These are phyloP conservation scores for Sugiyamaella chiloensis DNA, from an alignment of 805 yeast genomes.

Conservation along the genomic window DNA sequence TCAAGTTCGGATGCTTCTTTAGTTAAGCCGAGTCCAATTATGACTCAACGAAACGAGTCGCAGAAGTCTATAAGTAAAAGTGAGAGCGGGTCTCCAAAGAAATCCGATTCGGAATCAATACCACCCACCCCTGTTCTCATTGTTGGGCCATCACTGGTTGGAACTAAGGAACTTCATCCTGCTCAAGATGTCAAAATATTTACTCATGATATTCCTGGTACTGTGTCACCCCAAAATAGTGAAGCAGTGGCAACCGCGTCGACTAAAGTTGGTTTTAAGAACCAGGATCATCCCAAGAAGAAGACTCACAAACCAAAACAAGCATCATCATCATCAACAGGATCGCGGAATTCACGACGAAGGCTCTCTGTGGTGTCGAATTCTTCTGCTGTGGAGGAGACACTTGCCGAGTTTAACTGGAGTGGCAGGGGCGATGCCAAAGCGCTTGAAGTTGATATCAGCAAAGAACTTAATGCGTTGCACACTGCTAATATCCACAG, in stretches of 20 bases:
- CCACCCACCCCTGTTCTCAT: not conserved
- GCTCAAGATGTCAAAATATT: not conserved
- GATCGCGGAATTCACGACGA: conserved; percentile 14
- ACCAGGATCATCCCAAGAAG: not conserved
- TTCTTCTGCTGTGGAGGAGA: conserved; percentile 49
- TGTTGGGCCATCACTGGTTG: not conserved
- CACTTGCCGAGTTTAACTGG: conserved; percentile 80
- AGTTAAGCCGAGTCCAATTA: not conserved
- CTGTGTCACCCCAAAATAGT: not conserved
- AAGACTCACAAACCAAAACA: conserved; percentile 9
- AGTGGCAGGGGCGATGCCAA: conserved; percentile 61
- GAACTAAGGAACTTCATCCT: not conserved
- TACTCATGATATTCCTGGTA: conserved; percentile 5
- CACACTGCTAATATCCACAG: conserved; percentile 61
- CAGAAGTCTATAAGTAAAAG: not conserved
- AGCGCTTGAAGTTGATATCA: conserved; percentile 54
- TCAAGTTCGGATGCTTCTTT: not conserved
- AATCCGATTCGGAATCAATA: not conserved
- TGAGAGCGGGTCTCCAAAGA: not conserved
- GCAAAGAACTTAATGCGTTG: conserved; percentile 55
- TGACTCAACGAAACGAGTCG: not conserved
- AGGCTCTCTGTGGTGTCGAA: conserved; percentile 18
- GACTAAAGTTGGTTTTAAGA: not conserved
- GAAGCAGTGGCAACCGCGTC: not conserved
- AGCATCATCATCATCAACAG: conserved; percentile 17